A percentile compares a stretch with the other conserved stretches of the same genome.
Evolutionary conservation across 768 basidiomycete genomes (phyloP).

Genomic region (Bullera alba): DNA sequence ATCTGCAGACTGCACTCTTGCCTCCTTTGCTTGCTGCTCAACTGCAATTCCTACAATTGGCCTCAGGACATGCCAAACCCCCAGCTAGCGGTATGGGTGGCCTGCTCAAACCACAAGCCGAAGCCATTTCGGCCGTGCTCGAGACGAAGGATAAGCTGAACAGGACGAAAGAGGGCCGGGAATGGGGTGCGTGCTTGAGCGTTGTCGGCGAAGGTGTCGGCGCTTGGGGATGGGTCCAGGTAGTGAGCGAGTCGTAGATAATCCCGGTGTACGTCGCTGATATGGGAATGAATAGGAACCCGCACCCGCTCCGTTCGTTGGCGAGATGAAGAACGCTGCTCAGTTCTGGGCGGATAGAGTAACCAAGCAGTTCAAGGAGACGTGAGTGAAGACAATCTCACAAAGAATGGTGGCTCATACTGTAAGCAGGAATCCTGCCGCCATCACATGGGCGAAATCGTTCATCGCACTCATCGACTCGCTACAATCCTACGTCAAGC

Average conservation of each 20-base stretch:
- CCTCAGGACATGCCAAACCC: slow-evolving; percentile 73
- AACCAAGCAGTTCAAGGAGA: slow-evolving; percentile 86
- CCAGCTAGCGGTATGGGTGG: slow-evolving; percentile 55
- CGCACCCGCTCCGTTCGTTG: slow-evolving; percentile 73
- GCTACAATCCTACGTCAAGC: slow-evolving; percentile 71
- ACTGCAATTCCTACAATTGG: slow-evolving; percentile 61
- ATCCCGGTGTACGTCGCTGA: background rate
- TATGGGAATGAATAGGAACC: slow-evolving; percentile 50
- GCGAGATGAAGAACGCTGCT: slow-evolving; percentile 74
- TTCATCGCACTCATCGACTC: slow-evolving; percentile 68
- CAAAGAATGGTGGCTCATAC: background rate
- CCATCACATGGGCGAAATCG: slow-evolving; percentile 77
- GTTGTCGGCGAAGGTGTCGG: slow-evolving; percentile 75
- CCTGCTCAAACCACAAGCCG: slow-evolving; percentile 62
- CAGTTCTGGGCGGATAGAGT: slow-evolving; percentile 84
- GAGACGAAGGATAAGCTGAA: slow-evolving; percentile 74
- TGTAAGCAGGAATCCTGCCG: slow-evolving; percentile 64
- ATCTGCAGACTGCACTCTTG: slow-evolving; percentile 59
- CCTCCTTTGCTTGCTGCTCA: slow-evolving; percentile 62
- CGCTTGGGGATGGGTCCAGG: slow-evolving; percentile 77
- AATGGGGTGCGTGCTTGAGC: slow-evolving; percentile 70
- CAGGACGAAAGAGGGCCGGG: slow-evolving; percentile 58
- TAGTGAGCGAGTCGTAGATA: slow-evolving; percentile 52
- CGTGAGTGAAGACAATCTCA: slow-evolving; percentile 52
- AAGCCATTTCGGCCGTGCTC: slow-evolving; percentile 66